Evolutionary conservation across 768 basidiomycete genomes (phyloP).

Genomic region (Clitopilus hobsonii): DNA sequence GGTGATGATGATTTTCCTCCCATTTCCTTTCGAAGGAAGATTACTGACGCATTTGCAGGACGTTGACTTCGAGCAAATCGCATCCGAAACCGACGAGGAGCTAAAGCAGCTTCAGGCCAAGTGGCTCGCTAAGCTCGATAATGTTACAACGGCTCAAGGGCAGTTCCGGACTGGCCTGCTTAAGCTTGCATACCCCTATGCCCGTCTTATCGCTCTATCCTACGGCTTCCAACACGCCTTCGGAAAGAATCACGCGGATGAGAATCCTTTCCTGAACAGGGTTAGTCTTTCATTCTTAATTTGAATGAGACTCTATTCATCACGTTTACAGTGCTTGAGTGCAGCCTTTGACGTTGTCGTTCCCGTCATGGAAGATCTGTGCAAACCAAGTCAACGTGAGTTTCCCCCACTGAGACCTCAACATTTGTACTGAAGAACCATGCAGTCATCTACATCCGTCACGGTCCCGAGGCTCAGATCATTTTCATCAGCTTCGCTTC

Average conservation of each 20-base stretch:
- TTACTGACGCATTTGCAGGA: slow-evolving; percentile 29
- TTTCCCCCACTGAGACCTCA: slow-evolving; percentile 4
- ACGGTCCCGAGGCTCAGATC: slow-evolving; percentile 76
- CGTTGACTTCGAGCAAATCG: slow-evolving; percentile 59
- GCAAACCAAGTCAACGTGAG: slow-evolving; percentile 51
- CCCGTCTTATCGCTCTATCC: slow-evolving; percentile 64
- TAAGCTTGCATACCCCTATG: slow-evolving; percentile 61
- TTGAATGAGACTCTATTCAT: slow-evolving; percentile 3
- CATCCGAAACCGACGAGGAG: slow-evolving; percentile 65
- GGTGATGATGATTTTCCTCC: slow-evolving; percentile 29
- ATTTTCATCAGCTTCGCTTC: slow-evolving; percentile 79
- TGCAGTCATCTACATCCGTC: slow-evolving; percentile 53
- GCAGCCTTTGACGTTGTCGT: slow-evolving; percentile 66
- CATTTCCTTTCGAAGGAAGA: not conserved
- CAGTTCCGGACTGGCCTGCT: slow-evolving; percentile 59
- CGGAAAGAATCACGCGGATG: slow-evolving; percentile 54
- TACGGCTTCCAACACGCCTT: slow-evolving; percentile 77
- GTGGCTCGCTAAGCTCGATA: slow-evolving; percentile 55
- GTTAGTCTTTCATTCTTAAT: slow-evolving; percentile 33
- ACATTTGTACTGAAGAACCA: slow-evolving; percentile 9
- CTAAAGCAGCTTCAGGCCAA: slow-evolving; percentile 47
- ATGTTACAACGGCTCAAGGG: slow-evolving; percentile 50
- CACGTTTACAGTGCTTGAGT: slow-evolving; percentile 46
- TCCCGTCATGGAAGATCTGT: slow-evolving; percentile 55
- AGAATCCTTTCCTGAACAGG: slow-evolving; percentile 61